A percentile compares a stretch with the other conserved stretches of the same genome.
Conservation (phyloP, 768 basidiomycete species). For the Chlorophyllum brunneum region DNA sequence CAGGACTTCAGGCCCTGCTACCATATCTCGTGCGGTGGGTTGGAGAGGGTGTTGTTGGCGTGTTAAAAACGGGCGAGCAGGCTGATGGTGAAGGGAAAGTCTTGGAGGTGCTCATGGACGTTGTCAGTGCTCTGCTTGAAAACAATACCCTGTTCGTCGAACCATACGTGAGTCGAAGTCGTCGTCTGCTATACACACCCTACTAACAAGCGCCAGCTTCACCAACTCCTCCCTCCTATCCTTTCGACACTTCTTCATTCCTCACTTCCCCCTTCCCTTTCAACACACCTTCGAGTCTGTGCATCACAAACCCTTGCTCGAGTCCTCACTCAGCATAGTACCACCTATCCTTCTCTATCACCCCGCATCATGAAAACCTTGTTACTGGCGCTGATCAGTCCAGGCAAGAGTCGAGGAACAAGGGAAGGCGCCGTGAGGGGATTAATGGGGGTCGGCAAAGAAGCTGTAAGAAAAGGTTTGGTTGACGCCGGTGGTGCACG, state of each 20-base stretch:
- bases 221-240: constrained; percentile 92
- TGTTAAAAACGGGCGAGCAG: constrained; percentile 52
- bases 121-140: constrained; percentile 78
- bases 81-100: constrained; percentile 64
- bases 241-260: constrained; percentile 90
- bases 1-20: constrained; percentile 85
- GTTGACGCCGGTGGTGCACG: constrained; percentile 78
- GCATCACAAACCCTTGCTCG: constrained; percentile 84
- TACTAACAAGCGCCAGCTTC: constrained; percentile 55
- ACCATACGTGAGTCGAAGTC: constrained; percentile 72
- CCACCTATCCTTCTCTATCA: constrained; percentile 85
- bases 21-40: constrained; percentile 96
- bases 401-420: constrained; percentile 72
- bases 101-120: constrained; percentile 81
- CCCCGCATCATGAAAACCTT: constrained; percentile 94
- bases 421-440: constrained; percentile 90
- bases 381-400: constrained; percentile 74
- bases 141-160: constrained; percentile 91
- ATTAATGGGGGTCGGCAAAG: constrained; percentile 79
- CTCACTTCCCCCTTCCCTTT: constrained; percentile 67
- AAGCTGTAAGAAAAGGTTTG: constrained; percentile 78
- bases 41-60: constrained; percentile 77
- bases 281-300: constrained; percentile 70
- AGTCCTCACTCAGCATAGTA: constrained; percentile 75
- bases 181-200: neutral